phyloP scores from a whole-genome alignment of 1,284 basidiomycete genomes.

The Puccinia triticina region DNA sequence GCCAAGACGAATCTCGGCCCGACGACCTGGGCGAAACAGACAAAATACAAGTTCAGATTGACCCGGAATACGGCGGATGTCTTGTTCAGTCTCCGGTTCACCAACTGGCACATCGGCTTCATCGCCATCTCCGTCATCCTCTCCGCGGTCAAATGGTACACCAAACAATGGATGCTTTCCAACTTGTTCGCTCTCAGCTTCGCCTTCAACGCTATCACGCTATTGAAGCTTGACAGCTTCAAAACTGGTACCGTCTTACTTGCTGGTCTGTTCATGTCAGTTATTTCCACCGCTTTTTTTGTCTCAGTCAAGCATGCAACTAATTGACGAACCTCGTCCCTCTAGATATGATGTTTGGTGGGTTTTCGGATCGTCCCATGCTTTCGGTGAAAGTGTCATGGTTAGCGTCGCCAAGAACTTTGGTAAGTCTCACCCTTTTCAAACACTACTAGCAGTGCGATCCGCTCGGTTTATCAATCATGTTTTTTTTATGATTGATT shows the following conservation, averaged over 20 bases:
- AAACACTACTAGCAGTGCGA: constrained; percentile 66
- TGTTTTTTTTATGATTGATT: background rate
- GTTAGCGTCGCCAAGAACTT: constrained; percentile 79
- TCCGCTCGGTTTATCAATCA: background rate
- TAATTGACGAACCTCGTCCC: background rate
- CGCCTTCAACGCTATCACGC: constrained; percentile 76
- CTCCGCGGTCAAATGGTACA: constrained; percentile 58
- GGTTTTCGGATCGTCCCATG: constrained; percentile 57
- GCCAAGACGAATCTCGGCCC: constrained; percentile 49
- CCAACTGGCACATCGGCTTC: constrained; percentile 70
- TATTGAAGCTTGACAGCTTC: constrained; percentile 88
- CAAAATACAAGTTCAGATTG: constrained; percentile 57
- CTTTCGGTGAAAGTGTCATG: constrained; percentile 55
- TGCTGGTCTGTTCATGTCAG: constrained; percentile 79
- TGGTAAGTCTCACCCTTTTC: constrained; percentile 76
- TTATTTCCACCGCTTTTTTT: constrained; percentile 69
- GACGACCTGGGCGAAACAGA: constrained; percentile 64
- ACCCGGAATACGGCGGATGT: constrained; percentile 64
- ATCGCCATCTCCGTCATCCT: constrained; percentile 68
- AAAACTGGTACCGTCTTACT: constrained; percentile 82
- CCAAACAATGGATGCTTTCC: constrained; percentile 73
- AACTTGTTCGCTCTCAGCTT: constrained; percentile 83
- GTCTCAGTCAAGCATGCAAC: background rate
- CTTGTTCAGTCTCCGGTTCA: constrained; percentile 63
- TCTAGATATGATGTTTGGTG: constrained; percentile 51